Conservation (phyloP, 2,329 filamentous ascomycete genomes). For the Ilyonectria destructans region DNA sequence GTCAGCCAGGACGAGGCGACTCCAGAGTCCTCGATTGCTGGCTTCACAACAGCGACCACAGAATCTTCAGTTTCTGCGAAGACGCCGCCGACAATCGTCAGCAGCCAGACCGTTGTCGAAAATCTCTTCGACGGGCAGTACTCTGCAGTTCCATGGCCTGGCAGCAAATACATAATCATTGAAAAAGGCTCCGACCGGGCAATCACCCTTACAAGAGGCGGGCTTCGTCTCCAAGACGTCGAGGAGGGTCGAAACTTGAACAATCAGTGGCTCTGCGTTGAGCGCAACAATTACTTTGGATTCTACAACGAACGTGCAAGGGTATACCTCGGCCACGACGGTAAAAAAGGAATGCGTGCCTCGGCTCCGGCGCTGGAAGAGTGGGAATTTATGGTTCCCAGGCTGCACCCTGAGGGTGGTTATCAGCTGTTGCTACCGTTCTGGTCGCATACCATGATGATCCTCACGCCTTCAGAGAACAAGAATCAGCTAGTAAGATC, state of each 20-base stretch:
- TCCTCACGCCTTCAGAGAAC: background rate
- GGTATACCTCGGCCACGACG: conserved; percentile 12
- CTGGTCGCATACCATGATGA: conserved; percentile 11
- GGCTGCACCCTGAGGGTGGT: conserved; percentile 17
- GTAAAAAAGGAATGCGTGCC: background rate
- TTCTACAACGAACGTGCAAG: conserved; percentile 4
- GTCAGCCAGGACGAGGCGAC: background rate
- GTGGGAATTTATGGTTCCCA: conserved; percentile 15
- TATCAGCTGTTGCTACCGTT: conserved; percentile 20
- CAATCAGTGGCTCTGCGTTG: conserved; percentile 21
- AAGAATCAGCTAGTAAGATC: background rate
- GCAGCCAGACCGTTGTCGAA: conserved; percentile 5
- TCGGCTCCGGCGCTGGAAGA: background rate
- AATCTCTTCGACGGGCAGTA: background rate
- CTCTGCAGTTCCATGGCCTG: conserved; percentile 38
- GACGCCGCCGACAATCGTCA: background rate
- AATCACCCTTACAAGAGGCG: conserved; percentile 28
- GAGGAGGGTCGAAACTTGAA: background rate
- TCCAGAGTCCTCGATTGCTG: background rate
- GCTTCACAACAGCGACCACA: background rate
- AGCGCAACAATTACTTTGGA: conserved; percentile 10
- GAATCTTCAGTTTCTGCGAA: too few relatives aligned
- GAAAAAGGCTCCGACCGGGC: conserved; percentile 23
- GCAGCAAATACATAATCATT: conserved; percentile 36
- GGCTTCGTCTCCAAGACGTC: conserved; percentile 14